Percentiles rank a stretch among this genome's conserved stretches.
phyloP scores from a whole-genome alignment of 2,329 filamentous ascomycete species.

The Penicillium sclerotiorum region DNA sequence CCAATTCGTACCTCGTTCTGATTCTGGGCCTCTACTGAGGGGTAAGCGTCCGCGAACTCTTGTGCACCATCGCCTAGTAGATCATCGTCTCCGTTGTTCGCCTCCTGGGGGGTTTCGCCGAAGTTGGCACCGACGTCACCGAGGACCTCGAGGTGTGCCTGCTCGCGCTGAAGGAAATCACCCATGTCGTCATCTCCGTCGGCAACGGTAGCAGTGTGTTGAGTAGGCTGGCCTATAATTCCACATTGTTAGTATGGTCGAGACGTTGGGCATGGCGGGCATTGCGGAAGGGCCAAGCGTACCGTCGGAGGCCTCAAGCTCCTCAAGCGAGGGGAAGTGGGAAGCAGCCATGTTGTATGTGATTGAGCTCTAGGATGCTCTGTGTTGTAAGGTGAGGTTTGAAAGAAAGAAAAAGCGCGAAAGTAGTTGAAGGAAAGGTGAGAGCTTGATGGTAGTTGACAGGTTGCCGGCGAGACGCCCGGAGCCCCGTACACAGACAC shows the following conservation, averaged over 20 bases:
- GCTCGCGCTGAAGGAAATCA: constrained; percentile 92
- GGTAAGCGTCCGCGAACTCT: constrained; percentile 85
- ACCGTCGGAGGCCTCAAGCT: constrained; percentile 71
- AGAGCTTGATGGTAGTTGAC: constrained; percentile 15
- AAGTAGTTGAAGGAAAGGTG: constrained; percentile 6
- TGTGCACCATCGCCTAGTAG: constrained; percentile 64
- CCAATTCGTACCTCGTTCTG: constrained; percentile 65
- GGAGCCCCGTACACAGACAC: constrained; percentile 7
- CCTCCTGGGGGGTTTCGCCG: constrained; percentile 74
- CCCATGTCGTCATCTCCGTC: constrained; percentile 68
- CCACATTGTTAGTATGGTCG: constrained; percentile 26
- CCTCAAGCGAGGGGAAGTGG: constrained; percentile 76
- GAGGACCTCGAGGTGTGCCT: constrained; percentile 78
- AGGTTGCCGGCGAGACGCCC: constrained; percentile 24
- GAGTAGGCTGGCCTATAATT: constrained; percentile 38
- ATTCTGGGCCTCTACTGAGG: constrained; percentile 71
- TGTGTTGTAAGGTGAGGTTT: constrained; percentile 6
- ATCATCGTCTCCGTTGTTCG: constrained; percentile 65
- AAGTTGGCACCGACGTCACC: constrained; percentile 95
- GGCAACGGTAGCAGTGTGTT: constrained; percentile 33
- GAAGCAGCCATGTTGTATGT: constrained; percentile 67
- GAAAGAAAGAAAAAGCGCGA: constrained; percentile 8
- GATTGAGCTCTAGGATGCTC: too few species aligned
- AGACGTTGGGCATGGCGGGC: constrained; percentile 22
- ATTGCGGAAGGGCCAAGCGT: constrained; percentile 33